phyloP scores from a whole-genome alignment of 345 rosid genomes.

The Erodium maritimum region DNA sequence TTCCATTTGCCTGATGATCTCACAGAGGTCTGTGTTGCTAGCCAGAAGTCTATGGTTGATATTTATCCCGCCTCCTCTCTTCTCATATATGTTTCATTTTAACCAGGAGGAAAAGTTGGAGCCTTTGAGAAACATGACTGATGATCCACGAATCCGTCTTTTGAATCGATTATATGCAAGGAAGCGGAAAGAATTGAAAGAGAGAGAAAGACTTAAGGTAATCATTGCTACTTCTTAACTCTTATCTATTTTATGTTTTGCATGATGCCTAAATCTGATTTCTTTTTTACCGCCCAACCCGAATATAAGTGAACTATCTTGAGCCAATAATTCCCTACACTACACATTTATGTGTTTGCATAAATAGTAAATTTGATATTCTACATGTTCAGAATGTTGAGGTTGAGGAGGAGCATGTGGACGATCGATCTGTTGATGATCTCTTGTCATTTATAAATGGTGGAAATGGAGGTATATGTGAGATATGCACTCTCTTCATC shows the following conservation, averaged over 20 bases:
- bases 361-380: constrained; percentile 1
- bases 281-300: neutral
- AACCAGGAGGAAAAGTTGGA: constrained; percentile 83
- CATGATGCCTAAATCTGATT: neutral
- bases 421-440: constrained; percentile 85
- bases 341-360: constrained; percentile 7
- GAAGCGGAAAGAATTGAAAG: constrained; percentile 76
- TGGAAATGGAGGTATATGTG: constrained; percentile 42
- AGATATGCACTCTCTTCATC: constrained; percentile 3
- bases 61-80: neutral
- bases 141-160: constrained; percentile 82
- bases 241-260: neutral
- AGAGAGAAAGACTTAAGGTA: constrained; percentile 69
- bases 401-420: constrained; percentile 64
- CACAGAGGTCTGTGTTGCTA: constrained; percentile 55
- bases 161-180: constrained; percentile 72
- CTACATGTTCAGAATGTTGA: constrained; percentile 38
- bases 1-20: constrained; percentile 94
- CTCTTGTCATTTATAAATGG: constrained; percentile 75
- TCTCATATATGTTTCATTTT: constrained; percentile 7
- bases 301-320: neutral
- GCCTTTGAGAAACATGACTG: constrained; percentile 67
- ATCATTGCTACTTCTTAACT: neutral
- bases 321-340: constrained; percentile 4
- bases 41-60: constrained; percentile 1